These are phyloP conservation scores for Dactylellina haptotyla DNA, from an alignment of 2,329 filamentous ascomycete species.

Conservation along the genomic window DNA sequence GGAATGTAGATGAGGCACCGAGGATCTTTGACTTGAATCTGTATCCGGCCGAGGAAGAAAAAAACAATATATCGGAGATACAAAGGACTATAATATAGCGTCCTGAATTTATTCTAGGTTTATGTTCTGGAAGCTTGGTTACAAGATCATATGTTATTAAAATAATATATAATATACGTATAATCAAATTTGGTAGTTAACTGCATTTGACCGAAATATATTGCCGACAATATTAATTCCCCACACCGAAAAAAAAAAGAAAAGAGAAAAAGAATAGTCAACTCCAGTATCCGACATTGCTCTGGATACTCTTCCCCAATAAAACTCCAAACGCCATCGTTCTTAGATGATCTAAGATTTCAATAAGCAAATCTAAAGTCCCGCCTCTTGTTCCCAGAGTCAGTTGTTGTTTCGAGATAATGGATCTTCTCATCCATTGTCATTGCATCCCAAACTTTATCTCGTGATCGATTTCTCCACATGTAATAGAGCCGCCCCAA, in stretches of 20 bases:
- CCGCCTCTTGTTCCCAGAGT: slow-evolving; percentile 64
- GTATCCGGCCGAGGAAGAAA: background rate
- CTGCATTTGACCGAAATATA: no score
- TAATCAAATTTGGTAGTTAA: no score
- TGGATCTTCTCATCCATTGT: slow-evolving; percentile 64
- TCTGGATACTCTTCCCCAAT: no score
- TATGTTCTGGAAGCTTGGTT: no score
- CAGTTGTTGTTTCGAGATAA: slow-evolving; percentile 65
- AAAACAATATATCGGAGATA: background rate
- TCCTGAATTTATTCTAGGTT: no score
- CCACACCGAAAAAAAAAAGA: no score
- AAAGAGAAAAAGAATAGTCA: no score
- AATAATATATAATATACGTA: no score
- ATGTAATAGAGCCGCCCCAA: slow-evolving; percentile 68
- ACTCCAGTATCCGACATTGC: no score
- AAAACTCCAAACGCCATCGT: background rate
- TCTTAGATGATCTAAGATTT: no score
- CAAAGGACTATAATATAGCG: background rate
- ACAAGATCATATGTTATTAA: no score
- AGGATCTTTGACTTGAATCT: slow-evolving; percentile 11
- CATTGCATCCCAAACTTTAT: slow-evolving; percentile 66
- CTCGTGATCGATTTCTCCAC: slow-evolving; percentile 64
- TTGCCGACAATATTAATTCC: no score
- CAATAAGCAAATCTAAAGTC: slow-evolving; percentile 64
- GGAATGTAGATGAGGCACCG: slow-evolving; percentile 15